These are phyloP conservation scores for Pyrenophora seminiperda DNA, from an alignment of 2,329 filamentous ascomycete species.

Conservation along the genomic window DNA sequence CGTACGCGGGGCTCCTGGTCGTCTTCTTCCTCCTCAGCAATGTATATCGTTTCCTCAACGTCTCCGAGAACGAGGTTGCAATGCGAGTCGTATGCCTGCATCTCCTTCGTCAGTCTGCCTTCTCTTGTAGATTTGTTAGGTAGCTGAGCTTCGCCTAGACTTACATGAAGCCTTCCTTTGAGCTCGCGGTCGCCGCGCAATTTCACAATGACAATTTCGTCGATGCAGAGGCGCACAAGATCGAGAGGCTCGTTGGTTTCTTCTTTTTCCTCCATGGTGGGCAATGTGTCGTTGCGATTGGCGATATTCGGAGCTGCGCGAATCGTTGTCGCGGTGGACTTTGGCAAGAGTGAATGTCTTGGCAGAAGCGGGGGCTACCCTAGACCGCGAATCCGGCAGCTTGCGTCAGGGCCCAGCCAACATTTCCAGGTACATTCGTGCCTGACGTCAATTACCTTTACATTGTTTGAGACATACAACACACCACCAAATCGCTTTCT, in stretches of 20 bases:
- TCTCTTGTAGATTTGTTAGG: not conserved
- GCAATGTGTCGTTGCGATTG: constrained; percentile 11
- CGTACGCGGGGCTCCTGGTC: constrained; percentile 62
- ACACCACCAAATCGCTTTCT: not conserved
- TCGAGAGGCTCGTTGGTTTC: constrained; percentile 89
- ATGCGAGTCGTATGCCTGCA: constrained; percentile 94
- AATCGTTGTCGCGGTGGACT: constrained; percentile 18
- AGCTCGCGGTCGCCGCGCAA: constrained; percentile 93
- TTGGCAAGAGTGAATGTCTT: constrained; percentile 24
- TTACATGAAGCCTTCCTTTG: constrained; percentile 90
- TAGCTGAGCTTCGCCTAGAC: constrained; percentile 19
- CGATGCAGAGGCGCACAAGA: constrained; percentile 89
- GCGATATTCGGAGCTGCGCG: constrained; percentile 14
- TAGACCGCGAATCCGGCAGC: constrained; percentile 14
- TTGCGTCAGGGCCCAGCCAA: constrained; percentile 24
- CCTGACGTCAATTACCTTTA: not conserved
- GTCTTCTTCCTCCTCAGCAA: constrained; percentile 85
- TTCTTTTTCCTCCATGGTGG: constrained; percentile 79
- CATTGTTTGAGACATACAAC: not conserved
- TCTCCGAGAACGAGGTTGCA: constrained; percentile 97
- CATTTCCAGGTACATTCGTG: constrained; percentile 8
- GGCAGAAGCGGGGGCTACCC: constrained; percentile 22
- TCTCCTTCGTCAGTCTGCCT: constrained; percentile 13
- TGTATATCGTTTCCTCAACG: constrained; percentile 95
- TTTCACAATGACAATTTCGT: constrained; percentile 97